phyloP scores from a whole-genome alignment of 2,329 filamentous ascomycete species.

The Ceratocystis cacaofunesta region DNA sequence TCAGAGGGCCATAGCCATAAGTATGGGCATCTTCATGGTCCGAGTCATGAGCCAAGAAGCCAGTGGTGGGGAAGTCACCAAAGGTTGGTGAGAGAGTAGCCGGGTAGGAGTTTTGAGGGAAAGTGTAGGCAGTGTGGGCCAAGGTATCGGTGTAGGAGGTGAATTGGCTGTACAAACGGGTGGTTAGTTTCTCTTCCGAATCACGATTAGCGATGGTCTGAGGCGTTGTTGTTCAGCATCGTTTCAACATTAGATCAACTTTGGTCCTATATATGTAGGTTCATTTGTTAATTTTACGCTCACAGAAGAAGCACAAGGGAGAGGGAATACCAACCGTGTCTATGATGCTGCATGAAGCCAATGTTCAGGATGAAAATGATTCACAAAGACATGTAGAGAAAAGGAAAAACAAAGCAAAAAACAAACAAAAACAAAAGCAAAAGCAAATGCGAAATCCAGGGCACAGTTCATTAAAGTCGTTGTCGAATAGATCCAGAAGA shows the following conservation, averaged over 20 bases:
- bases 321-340: slow-evolving; percentile 14
- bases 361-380: slow-evolving; percentile 11
- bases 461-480: not conserved
- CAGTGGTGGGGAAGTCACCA: slow-evolving; percentile 2
- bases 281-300: not conserved
- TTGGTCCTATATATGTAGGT: slow-evolving; percentile 9
- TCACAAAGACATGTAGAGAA: not conserved
- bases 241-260: slow-evolving; percentile 11
- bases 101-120: slow-evolving; percentile 6
- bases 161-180: slow-evolving; percentile 1
- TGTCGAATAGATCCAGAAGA: too few species aligned
- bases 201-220: not conserved
- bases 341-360: not conserved
- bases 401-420: not conserved
- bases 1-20: slow-evolving; percentile 8
- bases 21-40: slow-evolving; percentile 3
- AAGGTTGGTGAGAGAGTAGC: slow-evolving; percentile 2
- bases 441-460: slow-evolving; percentile 4
- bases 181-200: slow-evolving; percentile 13
- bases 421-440: not conserved
- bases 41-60: slow-evolving; percentile 1
- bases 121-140: slow-evolving; percentile 8
- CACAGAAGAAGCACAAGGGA: not conserved
- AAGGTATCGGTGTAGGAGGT: slow-evolving; percentile 11
- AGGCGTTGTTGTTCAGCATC: slow-evolving; percentile 5